Evolutionary conservation across 495 filamentous ascomycete species (phyloP).

Genomic region (Hypoxylon crocopeplum): DNA sequence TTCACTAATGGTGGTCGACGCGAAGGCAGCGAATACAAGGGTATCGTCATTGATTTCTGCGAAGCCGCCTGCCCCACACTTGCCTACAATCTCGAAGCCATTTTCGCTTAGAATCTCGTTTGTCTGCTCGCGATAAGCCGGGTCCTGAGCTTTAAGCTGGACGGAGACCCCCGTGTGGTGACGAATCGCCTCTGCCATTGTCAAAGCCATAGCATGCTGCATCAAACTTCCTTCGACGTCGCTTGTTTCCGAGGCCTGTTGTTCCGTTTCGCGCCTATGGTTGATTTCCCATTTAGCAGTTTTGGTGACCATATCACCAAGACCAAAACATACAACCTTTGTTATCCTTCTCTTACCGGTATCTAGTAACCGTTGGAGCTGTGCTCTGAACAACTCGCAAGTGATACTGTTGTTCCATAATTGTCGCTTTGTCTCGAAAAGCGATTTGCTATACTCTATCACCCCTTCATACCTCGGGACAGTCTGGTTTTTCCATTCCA

Average conservation of each 20-base stretch:
- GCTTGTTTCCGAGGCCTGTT: conserved; percentile 38
- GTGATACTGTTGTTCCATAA: conserved; percentile 5
- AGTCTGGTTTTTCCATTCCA: conserved; percentile 48
- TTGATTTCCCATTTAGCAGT: conserved; percentile 43
- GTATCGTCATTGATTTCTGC: conserved; percentile 47
- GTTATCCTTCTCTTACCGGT: conserved; percentile 36
- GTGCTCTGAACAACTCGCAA: conserved; percentile 13
- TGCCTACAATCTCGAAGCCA: conserved; percentile 47
- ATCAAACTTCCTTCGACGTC: neutral
- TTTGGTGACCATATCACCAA: conserved; percentile 46
- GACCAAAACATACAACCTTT: conserved; percentile 50
- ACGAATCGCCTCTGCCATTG: conserved; percentile 20
- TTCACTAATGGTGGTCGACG: conserved; percentile 42
- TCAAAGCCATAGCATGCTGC: conserved; percentile 15
- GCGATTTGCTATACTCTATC: conserved; percentile 32
- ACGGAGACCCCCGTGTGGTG: conserved; percentile 27
- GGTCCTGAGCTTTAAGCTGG: conserved; percentile 43
- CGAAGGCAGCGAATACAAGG: conserved; percentile 45
- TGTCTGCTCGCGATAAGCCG: conserved; percentile 42
- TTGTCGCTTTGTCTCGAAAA: conserved; percentile 2
- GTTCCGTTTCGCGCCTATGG: conserved; percentile 39
- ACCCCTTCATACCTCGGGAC: conserved; percentile 43
- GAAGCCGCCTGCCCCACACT: conserved; percentile 49
- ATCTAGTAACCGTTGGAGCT: conserved; percentile 40
- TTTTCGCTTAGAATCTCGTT: conserved; percentile 43